Evolutionary conservation across 805 yeast species (phyloP), one percentile per base, ranked within the genome.

Genomic region (Maudiozyma bulderi): DNA sequence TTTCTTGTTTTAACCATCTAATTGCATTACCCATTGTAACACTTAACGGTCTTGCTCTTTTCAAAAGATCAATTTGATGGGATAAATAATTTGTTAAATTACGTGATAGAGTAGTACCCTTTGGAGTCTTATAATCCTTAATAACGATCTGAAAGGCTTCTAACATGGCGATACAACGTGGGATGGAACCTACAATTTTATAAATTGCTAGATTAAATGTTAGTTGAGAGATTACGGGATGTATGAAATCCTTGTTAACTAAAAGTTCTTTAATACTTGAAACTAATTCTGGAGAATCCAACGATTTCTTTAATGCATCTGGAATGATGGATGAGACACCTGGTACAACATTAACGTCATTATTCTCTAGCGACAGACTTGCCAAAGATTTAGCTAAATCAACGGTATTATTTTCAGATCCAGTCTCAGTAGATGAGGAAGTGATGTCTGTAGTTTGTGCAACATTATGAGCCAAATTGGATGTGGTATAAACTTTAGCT

Each of bases 1-100:
- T 91, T 64, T 86, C 91, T 70, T 91, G 98, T 62, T 93, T 93
- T 54, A 93, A 75, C 96, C 97, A 90, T 59, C 99, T 80, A 56
- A 93, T 93, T 2, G 97, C 91, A 70, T 90, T 93, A 48, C 99
- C 99, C 99, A 93, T 93, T 0, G 96, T 78, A 2, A 90, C 86
- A 49, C 93, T 81, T 45, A 93, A 73, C 0, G 98, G 97, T 54
- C 99, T 79, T 3, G 96, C 90, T 8, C 87, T 80, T 59, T 87
- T 91, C 57, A 93, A 72, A 57, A 85, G 87, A 64, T 91, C 99
- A 55, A 93, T 93, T 68, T 93, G 99, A 61, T 85, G 87, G 9
- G 95, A 82, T 50, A 93, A 73, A 65, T 89, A 91, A 33, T 84
- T 81, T 0, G 96, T 88, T 59, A 93, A 75, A 67, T 90, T 86